These are phyloP conservation scores for Diaporthe eres DNA, from an alignment of 2,329 filamentous ascomycete species.

Conservation along the genomic window DNA sequence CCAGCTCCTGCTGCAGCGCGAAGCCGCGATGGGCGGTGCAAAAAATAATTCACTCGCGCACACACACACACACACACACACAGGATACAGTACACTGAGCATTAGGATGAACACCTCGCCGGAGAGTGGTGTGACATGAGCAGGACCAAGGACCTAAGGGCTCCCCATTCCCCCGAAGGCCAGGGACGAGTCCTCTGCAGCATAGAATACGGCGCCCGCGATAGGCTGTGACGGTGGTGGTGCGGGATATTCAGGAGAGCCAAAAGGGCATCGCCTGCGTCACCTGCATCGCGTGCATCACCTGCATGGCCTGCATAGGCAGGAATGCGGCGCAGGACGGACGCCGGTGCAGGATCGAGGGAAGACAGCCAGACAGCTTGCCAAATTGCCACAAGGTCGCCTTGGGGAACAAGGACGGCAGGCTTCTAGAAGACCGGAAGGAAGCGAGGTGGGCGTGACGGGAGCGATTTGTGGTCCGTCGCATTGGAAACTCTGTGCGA, in stretches of 20 bases:
- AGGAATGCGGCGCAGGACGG: slow-evolving; percentile 23
- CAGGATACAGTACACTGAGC: not conserved
- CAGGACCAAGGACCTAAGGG: slow-evolving; percentile 3
- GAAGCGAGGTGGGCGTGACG: slow-evolving; percentile 3
- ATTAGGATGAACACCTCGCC: not conserved
- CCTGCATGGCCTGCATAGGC: slow-evolving; percentile 25
- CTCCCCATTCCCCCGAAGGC: not conserved
- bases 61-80: not conserved
- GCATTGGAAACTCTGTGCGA: slow-evolving; percentile 12
- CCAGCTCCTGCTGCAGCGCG: slow-evolving; percentile 6
- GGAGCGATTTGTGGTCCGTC: slow-evolving; percentile 15
- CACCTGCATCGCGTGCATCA: slow-evolving; percentile 20
- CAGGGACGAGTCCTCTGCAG: slow-evolving; percentile 18
- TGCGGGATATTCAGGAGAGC: slow-evolving; percentile 27
- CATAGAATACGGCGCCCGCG: not conserved
- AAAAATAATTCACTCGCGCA: not conserved
- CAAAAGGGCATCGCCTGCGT: slow-evolving; percentile 25
- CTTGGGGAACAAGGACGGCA: not conserved
- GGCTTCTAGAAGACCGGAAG: slow-evolving; percentile 32
- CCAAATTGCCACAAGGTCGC: not conserved
- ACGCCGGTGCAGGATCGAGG: slow-evolving; percentile 5
- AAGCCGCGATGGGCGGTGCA: slow-evolving; percentile 20
- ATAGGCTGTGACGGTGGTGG: slow-evolving; percentile 6
- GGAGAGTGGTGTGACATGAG: slow-evolving; percentile 21
- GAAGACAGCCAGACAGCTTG: not conserved